A percentile compares a stretch with the other conserved stretches of the same genome.
Evolutionary conservation across 2,329 filamentous ascomycete species (phyloP).

Genomic region (Penicillium sp.): DNA sequence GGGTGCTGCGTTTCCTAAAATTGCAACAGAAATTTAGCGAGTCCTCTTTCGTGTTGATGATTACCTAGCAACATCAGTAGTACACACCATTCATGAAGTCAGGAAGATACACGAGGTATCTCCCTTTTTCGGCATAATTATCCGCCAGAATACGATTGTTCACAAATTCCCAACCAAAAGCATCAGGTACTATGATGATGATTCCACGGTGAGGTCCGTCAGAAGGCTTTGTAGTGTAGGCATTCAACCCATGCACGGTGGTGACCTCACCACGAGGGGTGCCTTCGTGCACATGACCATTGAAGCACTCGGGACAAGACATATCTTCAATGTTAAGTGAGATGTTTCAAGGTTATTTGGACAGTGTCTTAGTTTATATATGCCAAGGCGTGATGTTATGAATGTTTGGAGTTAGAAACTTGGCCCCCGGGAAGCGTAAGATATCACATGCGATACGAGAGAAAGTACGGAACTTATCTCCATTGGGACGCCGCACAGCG

Average conservation of each 20-base stretch:
- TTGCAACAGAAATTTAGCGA: background rate
- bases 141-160: constrained; percentile 59
- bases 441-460: background rate
- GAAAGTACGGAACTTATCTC: background rate
- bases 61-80: background rate
- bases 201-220: constrained; percentile 39
- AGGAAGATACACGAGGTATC: constrained; percentile 56
- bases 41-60: background rate
- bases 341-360: background rate
- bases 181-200: constrained; percentile 58
- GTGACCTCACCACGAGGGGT: constrained; percentile 2
- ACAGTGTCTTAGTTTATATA: background rate
- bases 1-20: background rate
- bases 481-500: background rate
- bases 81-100: constrained; percentile 57
- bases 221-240: background rate
- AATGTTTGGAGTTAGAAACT: background rate
- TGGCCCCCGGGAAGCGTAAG: too few relatives aligned
- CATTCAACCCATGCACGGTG: background rate
- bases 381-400: background rate
- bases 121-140: constrained; percentile 54
- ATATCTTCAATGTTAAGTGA: background rate
- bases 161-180: constrained; percentile 57
- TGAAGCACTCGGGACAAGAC: constrained; percentile 1
- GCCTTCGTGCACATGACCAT: background rate